phyloP scores from a whole-genome alignment of 371 early-diverging fungal species.

The Rhizomucor miehei region DNA sequence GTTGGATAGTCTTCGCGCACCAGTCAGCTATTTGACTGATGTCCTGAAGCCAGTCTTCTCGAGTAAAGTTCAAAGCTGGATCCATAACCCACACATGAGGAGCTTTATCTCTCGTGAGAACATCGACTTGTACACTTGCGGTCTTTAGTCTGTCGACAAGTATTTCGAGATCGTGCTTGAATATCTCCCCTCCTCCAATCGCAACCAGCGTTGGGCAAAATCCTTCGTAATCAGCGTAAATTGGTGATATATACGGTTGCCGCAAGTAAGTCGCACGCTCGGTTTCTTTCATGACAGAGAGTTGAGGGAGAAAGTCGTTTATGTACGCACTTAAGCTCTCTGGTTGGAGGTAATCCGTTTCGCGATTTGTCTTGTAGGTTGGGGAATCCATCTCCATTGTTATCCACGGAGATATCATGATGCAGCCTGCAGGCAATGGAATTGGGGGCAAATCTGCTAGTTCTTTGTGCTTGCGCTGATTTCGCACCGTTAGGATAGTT shows the following conservation, averaged over 20 bases:
- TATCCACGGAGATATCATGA: constrained; percentile 34
- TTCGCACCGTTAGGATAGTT: constrained; percentile 8
- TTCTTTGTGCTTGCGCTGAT: constrained; percentile 11
- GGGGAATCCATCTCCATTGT: constrained; percentile 6
- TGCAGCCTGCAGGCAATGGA: constrained; percentile 20
- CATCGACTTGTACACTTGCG: constrained; percentile 22
- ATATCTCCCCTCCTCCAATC: constrained; percentile 23
- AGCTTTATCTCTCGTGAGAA: constrained; percentile 15
- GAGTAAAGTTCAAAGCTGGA: not conserved
- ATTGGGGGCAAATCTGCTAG: constrained; percentile 9
- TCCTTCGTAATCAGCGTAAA: constrained; percentile 17
- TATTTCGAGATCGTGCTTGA: constrained; percentile 18
- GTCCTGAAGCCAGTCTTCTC: constrained; percentile 13
- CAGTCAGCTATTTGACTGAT: constrained; percentile 1
- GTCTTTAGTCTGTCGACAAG: constrained; percentile 13
- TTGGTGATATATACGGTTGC: constrained; percentile 22
- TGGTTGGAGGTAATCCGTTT: constrained; percentile 2
- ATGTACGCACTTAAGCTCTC: not conserved
- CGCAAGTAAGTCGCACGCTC: constrained; percentile 6
- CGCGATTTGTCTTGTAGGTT: constrained; percentile 1
- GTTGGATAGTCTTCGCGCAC: constrained; percentile 6
- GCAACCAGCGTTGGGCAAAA: constrained; percentile 25
- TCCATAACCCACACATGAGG: constrained; percentile 25
- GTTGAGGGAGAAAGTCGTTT: constrained; percentile 8
- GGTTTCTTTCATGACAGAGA: constrained; percentile 1